A percentile compares a stretch with the other conserved stretches of the same genome.
phyloP scores from a whole-genome alignment of 495 filamentous ascomycete species.

The Penicillium lividum region DNA sequence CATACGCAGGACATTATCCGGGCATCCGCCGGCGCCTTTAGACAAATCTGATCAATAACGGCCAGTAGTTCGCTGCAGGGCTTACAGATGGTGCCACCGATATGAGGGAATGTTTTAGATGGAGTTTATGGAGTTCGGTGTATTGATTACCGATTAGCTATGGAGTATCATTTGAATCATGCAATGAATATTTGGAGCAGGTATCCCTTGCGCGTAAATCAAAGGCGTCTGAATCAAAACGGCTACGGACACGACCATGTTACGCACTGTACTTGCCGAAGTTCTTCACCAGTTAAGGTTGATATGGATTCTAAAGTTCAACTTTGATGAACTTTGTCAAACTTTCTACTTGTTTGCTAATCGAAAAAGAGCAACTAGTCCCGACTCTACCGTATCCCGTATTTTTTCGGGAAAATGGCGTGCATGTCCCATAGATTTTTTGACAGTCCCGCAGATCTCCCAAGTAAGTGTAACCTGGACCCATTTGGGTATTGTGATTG shows the following conservation, averaged over 20 bases:
- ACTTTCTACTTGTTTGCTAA: neutral
- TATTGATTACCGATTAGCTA: neutral
- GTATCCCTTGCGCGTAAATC: neutral
- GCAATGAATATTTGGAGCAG: neutral
- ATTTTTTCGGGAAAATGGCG: slow-evolving; percentile 3
- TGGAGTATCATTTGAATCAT: neutral
- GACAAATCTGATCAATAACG: neutral
- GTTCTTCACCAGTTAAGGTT: neutral
- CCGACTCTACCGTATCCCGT: slow-evolving; percentile 3
- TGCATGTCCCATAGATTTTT: slow-evolving; percentile 1
- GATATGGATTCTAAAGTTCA: slow-evolving; percentile 7
- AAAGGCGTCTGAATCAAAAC: slow-evolving; percentile 7
- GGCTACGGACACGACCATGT: neutral
- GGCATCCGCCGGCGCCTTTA: neutral
- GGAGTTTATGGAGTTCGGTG: neutral
- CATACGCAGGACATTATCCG: neutral
- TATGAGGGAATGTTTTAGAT: neutral
- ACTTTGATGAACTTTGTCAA: neutral
- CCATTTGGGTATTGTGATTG: neutral
- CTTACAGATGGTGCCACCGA: neutral
- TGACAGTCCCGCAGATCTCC: slow-evolving; percentile 10
- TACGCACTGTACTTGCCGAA: neutral
- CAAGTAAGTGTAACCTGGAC: neutral
- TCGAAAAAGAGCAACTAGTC: slow-evolving; percentile 1
- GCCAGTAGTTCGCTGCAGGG: slow-evolving; percentile 5